phyloP scores from a whole-genome alignment of 1,139 yeast genomes.

The Suhomyces kunorum region DNA sequence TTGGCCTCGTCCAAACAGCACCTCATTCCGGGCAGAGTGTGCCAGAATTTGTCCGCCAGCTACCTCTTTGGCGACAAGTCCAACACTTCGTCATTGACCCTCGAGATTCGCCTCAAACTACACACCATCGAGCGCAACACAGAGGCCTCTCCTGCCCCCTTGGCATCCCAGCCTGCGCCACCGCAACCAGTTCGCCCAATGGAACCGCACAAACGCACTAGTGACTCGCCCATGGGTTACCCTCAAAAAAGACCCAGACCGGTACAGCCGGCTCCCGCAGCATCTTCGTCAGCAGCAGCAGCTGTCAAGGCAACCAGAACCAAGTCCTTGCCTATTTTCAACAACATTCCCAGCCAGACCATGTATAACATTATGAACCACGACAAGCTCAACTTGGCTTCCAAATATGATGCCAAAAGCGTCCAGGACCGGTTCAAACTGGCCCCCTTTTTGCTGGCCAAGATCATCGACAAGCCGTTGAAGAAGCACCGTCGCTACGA shows the following conservation, averaged over 20 bases:
- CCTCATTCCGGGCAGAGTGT: constrained; percentile 68
- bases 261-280: constrained; percentile 4
- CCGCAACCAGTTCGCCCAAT: constrained; percentile 10
- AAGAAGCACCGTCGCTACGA: constrained; percentile 38
- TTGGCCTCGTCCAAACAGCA: constrained; percentile 30
- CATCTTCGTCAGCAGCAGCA: constrained; percentile 27
- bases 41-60: constrained; percentile 64
- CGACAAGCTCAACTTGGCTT: constrained; percentile 41
- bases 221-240: constrained; percentile 12
- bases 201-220: constrained; percentile 7
- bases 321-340: constrained; percentile 61
- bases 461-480: constrained; percentile 39
- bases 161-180: constrained; percentile 3
- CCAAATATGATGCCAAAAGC: constrained; percentile 44
- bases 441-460: constrained; percentile 49
- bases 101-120: constrained; percentile 65
- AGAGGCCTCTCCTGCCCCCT: constrained; percentile 19
- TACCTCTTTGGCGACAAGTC: constrained; percentile 47
- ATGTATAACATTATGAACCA: constrained; percentile 46
- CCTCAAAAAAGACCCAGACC: constrained; percentile 13
- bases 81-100: constrained; percentile 51
- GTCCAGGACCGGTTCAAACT: constrained; percentile 50
- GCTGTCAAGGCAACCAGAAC: constrained; percentile 63
- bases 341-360: constrained; percentile 42
- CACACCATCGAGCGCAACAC: constrained; percentile 37